phyloP scores from a whole-genome alignment of 495 filamentous ascomycete genomes.

The Eremomyces bilateralis region DNA sequence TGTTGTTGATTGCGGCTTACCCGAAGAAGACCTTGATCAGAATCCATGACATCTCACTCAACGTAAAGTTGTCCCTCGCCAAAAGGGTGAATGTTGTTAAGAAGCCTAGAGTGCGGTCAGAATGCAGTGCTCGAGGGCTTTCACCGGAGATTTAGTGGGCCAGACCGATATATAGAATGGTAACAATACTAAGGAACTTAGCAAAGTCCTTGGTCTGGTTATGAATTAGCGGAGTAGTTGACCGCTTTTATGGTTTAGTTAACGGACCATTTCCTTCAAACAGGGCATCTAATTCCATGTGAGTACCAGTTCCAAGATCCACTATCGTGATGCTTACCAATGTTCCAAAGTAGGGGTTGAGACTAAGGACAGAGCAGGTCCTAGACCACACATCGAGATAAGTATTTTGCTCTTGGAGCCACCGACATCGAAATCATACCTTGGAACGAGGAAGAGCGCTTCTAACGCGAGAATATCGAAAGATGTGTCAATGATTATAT shows the following conservation, averaged over 20 bases:
- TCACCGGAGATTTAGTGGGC: neutral
- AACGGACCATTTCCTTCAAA: slow-evolving; percentile 59
- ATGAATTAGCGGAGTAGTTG: slow-evolving; percentile 1
- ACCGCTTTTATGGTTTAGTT: neutral
- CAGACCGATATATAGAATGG: slow-evolving; percentile 53
- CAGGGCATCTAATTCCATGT: slow-evolving; percentile 39
- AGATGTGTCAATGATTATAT: slow-evolving; percentile 44
- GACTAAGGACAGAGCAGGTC: slow-evolving; percentile 68
- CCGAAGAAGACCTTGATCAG: slow-evolving; percentile 70
- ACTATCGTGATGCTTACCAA: slow-evolving; percentile 30
- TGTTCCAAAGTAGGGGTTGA: slow-evolving; percentile 83
- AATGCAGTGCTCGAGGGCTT: slow-evolving; percentile 1
- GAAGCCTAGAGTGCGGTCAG: slow-evolving; percentile 38
- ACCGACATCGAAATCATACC: slow-evolving; percentile 19
- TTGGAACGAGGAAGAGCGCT: slow-evolving; percentile 74
- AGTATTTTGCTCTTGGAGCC: slow-evolving; percentile 8
- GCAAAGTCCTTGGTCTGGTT: slow-evolving; percentile 65
- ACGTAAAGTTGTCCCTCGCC: slow-evolving; percentile 51
- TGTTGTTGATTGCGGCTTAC: slow-evolving; percentile 22
- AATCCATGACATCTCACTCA: slow-evolving; percentile 65
- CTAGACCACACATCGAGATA: slow-evolving; percentile 20
- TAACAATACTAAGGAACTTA: slow-evolving; percentile 74
- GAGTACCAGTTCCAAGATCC: too few relatives aligned
- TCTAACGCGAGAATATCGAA: slow-evolving; percentile 82
- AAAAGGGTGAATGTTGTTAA: slow-evolving; percentile 81